Conservation (phyloP, 2,329 filamentous ascomycete species). For the Diaporthe vaccinii region DNA sequence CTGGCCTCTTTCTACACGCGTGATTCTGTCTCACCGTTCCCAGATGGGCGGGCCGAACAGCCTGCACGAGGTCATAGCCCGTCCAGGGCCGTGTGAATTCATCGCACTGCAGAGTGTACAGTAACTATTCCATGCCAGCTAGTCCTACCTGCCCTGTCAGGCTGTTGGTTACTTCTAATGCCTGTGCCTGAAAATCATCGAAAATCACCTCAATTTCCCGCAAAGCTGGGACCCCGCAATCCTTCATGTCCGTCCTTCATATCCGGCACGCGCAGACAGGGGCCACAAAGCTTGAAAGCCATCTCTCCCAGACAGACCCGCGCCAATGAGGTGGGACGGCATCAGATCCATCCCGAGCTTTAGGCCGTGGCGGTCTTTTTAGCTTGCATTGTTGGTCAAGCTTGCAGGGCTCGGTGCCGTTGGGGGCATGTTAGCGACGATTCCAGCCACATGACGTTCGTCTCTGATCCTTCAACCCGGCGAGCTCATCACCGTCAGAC, state of each 20-base stretch:
- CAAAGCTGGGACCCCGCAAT: slow-evolving; percentile 28
- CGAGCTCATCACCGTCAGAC: slow-evolving; percentile 3
- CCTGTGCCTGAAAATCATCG: neutral
- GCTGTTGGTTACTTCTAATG: neutral
- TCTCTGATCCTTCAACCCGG: neutral
- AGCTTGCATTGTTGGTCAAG: slow-evolving; percentile 16
- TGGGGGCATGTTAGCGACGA: neutral
- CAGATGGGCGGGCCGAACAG: neutral
- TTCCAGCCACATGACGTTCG: slow-evolving; percentile 24
- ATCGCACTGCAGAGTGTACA: neutral
- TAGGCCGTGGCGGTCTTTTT: slow-evolving; percentile 14
- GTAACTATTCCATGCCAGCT: neutral
- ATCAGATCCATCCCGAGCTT: slow-evolving; percentile 21
- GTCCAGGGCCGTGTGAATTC: neutral
- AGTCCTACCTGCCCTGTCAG: neutral
- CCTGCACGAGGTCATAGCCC: neutral
- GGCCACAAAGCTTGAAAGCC: slow-evolving; percentile 29
- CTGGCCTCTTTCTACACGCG: neutral
- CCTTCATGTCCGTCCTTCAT: slow-evolving; percentile 16
- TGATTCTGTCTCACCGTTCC: neutral
- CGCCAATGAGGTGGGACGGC: slow-evolving; percentile 13
- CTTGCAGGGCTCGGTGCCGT: slow-evolving; percentile 12
- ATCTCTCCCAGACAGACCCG: slow-evolving; percentile 25
- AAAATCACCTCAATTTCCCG: slow-evolving; percentile 24
- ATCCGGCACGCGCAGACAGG: slow-evolving; percentile 28